Evolutionary conservation across 2,329 filamentous ascomycete species (phyloP), one percentile per base, ranked within the genome.

Genomic region (Aureobasidium leucospermi): DNA sequence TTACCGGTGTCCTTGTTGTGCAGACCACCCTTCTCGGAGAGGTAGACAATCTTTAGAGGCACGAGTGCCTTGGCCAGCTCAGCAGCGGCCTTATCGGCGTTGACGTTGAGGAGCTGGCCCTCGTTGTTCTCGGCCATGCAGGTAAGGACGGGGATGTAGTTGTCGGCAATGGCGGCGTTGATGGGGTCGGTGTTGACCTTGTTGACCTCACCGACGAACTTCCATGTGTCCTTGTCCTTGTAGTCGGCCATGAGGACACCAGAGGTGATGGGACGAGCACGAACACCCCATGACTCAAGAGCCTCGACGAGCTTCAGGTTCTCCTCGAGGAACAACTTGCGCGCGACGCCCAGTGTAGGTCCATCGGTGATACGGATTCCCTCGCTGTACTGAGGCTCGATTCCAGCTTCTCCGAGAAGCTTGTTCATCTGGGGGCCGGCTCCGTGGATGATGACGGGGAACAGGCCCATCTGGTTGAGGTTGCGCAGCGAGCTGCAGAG

Each of bases 21-120:
- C 36, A 99, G 78, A 7, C 93, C 94, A 52, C 94, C 94, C 81
- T 97, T 97, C 78, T 99, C 94, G 5, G 91, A 95, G n/a, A 97
- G 81, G 73, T 96, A 99, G 62, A 99, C 92, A 63, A 97, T 93
- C 84, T 99, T 99, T 68, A 97, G 79, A 29, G 94, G 94, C 75
- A 97, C 87, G 58, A 99, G 79, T 60, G 89, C 85, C 62, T 90
- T 86, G 28, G 94, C 93, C 62, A 99, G 81, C 77, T 96, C 93
- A 65, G 92, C 92, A 32, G 94, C 94, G 38, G 93, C 93, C 63
- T 96, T 93, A 74, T 99, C 94, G 38, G 94, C 94, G 70, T 99
- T 99, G 73, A 99, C 94, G 70, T 99, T 99, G 64, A 99, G 81
- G 55, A 97, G 86, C 73, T 93, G 90, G 8, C 94, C 94, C 64